Base-by-base conservation (phyloP, 768 basidiomycete genomes). In the Pleurotus djamor region DNA sequence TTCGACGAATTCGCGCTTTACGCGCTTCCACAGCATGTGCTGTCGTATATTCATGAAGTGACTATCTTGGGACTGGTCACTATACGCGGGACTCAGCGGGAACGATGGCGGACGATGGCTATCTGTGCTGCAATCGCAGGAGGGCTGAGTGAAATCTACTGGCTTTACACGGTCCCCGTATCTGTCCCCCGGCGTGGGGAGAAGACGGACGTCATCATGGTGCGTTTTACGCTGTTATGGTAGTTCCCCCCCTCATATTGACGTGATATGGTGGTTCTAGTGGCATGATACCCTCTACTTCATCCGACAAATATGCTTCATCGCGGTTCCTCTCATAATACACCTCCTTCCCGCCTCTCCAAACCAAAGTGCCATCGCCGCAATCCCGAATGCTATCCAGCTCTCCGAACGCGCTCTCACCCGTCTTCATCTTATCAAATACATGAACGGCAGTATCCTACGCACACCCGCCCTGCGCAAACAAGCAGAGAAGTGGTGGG, bases 271-370 rank as follows among this genome's bases (percentile, higher is more conserved):
- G 16, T n/a, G 3, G 21, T 61, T 3, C 34, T 60, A 91, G 89
- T 87, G 85, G 84, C 86, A 89, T 71, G 88, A 91, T 67, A 74
- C 67, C 32, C 71, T 87, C 38, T 79, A 81, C 67, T 67, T 77
- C 50, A 61, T 72, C 36, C 88, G 90, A n/a, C 80, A 82, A 56
- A 32, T 76, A 1, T 68, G 88, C 56, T 87, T 91, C 72, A 73
- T 89, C 58, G 5, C 78, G 34, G 74, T 91, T 2, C 86, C 88
- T 4, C 61, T 84, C 32, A 37, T 81, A 54, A 66, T 85, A 8
- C 78, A 81, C 66, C 62, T 75, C 52, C 77, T 83, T 4, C 64
- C 72, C 61, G 62, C 75, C 68, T 71, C 75, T 63, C 58, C 59
- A 66, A 73, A 64, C 65, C 71, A 66, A 61, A 64, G 28, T 36